Evolutionary conservation across 306 rosid species (phyloP).

Genomic region (Urtica urens): DNA sequence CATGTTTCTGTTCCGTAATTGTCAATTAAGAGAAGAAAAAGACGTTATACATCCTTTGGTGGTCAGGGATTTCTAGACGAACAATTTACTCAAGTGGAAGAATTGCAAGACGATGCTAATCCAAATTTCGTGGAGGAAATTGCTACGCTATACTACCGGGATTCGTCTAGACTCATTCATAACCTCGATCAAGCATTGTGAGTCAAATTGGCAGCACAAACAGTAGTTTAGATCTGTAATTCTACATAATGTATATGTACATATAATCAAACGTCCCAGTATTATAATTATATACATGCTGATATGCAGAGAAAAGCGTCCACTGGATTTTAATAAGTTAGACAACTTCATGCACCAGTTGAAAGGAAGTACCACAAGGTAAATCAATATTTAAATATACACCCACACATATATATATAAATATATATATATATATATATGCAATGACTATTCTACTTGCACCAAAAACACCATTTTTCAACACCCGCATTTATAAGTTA

Average conservation of each 20-base stretch:
- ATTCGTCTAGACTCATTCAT: constrained; percentile 55
- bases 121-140: constrained; percentile 92
- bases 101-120: constrained; percentile 71
- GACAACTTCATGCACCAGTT: constrained; percentile 74
- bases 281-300: neutral
- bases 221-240: neutral
- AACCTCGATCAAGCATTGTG: constrained; percentile 68
- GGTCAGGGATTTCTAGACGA: constrained; percentile 65
- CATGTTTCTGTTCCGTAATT: neutral
- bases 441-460: too few relatives aligned
- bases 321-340: constrained; percentile 55
- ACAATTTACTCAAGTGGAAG: constrained; percentile 81
- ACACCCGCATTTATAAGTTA: too few relatives aligned
- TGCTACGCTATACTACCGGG: constrained; percentile 61
- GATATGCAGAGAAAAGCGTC: constrained; percentile 47
- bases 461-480: too few relatives aligned
- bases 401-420: too few relatives aligned
- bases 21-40: neutral
- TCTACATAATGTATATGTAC: neutral
- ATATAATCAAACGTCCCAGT: neutral
- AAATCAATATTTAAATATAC: constrained; percentile 4
- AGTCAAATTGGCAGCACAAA: neutral
- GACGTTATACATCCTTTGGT: neutral
- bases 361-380: constrained; percentile 97
- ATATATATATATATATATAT: too few relatives aligned